phyloP scores from a whole-genome alignment of 2,329 filamentous ascomycete genomes.

The Zymoseptoria ardabiliae region DNA sequence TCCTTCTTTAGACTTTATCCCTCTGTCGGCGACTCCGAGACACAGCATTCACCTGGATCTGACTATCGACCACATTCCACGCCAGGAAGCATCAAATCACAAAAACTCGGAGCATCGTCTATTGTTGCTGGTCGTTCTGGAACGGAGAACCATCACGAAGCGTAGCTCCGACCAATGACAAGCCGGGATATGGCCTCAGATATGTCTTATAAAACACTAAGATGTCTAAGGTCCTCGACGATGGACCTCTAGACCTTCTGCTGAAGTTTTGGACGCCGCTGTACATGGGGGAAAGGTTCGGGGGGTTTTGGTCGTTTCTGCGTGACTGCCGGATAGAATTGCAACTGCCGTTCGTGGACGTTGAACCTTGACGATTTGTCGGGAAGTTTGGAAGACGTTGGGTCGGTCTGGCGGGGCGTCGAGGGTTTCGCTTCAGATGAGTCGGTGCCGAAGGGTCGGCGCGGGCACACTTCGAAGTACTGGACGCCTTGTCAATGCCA shows the following conservation, averaged over 20 bases:
- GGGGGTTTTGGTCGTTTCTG: not conserved
- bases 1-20: not conserved
- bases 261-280: not conserved
- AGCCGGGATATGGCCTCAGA: not conserved
- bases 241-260: not conserved
- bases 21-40: not conserved
- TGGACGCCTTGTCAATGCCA: not conserved
- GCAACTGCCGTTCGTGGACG: not conserved
- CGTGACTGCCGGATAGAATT: not conserved
- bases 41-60: not conserved
- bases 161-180: not conserved
- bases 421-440: not conserved
- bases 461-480: not conserved
- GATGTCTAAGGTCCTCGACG: not conserved
- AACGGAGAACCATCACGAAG: not conserved
- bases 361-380: not conserved
- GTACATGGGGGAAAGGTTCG: not conserved
- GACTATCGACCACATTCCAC: not conserved
- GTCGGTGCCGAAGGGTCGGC: not conserved
- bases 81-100: not conserved
- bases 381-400: not conserved
- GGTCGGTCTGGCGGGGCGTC: not conserved
- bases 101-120: not conserved
- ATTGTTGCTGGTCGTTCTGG: not conserved
- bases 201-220: not conserved